Conservation (phyloP, 2,329 filamentous ascomycete genomes). For the Nemania sp. region DNA sequence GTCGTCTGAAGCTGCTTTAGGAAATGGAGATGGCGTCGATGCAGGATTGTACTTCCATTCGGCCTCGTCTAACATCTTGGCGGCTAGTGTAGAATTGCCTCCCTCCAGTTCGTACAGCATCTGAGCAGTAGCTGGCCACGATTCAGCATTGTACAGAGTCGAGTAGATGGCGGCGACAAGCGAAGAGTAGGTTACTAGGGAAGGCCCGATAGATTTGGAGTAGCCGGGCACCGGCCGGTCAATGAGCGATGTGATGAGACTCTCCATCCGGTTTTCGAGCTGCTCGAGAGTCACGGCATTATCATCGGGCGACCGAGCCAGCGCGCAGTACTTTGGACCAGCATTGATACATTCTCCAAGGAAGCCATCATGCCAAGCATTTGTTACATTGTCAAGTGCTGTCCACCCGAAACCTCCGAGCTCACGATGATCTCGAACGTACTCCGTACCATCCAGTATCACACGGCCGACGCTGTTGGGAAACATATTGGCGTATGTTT, state of each 20-base stretch:
- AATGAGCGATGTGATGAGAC: slow-evolving; percentile 44
- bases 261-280: slow-evolving; percentile 46
- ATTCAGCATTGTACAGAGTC: slow-evolving; percentile 47
- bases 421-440: slow-evolving; percentile 49
- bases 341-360: slow-evolving; percentile 54
- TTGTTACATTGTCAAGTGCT: slow-evolving; percentile 52
- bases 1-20: slow-evolving; percentile 44
- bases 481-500: slow-evolving; percentile 56
- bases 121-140: slow-evolving; percentile 48
- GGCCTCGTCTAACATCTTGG: slow-evolving; percentile 43
- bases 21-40: slow-evolving; percentile 35
- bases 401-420: slow-evolving; percentile 52
- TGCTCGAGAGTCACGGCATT: slow-evolving; percentile 40
- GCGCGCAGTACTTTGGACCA: slow-evolving; percentile 49
- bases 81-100: slow-evolving; percentile 49
- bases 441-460: slow-evolving; percentile 54
- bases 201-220: slow-evolving; percentile 44
- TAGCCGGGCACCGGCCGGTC: slow-evolving; percentile 46
- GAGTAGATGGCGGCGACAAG: slow-evolving; percentile 46
- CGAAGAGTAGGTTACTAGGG: slow-evolving; percentile 50
- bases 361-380: slow-evolving; percentile 55
- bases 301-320: slow-evolving; percentile 42
- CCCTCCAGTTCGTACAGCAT: slow-evolving; percentile 49
- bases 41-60: slow-evolving; percentile 49
- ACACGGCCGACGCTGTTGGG: slow-evolving; percentile 52